Conservation (phyloP, 2,329 filamentous ascomycete genomes). For the Meredithiella fracta region DNA sequence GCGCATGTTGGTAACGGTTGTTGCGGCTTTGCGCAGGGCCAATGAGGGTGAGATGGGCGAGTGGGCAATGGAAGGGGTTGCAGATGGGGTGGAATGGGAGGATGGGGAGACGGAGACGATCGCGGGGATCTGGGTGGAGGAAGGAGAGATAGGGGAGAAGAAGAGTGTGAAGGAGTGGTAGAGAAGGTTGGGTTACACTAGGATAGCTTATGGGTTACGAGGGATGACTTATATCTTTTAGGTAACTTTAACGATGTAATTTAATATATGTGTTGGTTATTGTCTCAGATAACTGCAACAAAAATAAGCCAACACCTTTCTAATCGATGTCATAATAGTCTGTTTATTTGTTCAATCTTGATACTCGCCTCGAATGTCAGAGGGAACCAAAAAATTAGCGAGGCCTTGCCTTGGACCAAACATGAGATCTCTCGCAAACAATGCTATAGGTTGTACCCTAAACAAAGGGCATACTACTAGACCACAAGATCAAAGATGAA, state of each 20-base stretch:
- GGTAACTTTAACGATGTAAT: background rate
- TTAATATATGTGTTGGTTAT: too few species aligned
- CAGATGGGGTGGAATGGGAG: background rate
- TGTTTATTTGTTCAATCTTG: too few species aligned
- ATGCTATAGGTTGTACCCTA: conserved; percentile 33
- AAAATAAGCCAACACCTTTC: too few species aligned
- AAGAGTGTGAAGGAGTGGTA: background rate
- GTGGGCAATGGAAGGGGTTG: background rate
- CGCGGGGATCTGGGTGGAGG: background rate
- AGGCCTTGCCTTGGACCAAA: conserved; percentile 17
- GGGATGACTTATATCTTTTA: background rate
- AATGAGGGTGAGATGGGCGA: background rate
- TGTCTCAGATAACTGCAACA: too few species aligned
- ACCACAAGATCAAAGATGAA: conserved; percentile 30
- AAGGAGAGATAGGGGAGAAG: background rate
- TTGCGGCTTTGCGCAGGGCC: background rate
- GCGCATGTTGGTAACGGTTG: background rate
- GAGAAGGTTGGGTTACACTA: background rate
- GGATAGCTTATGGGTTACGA: background rate
- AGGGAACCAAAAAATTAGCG: background rate
- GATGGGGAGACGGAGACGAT: background rate
- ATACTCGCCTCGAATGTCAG: too few species aligned
- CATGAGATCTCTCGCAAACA: conserved; percentile 17
- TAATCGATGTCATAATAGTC: too few species aligned
- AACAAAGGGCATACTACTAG: conserved; percentile 58